Evolutionary conservation across 495 filamentous ascomycete species (phyloP), one percentile per base, ranked within the genome.

Genomic region (Haplographium delicatum): DNA sequence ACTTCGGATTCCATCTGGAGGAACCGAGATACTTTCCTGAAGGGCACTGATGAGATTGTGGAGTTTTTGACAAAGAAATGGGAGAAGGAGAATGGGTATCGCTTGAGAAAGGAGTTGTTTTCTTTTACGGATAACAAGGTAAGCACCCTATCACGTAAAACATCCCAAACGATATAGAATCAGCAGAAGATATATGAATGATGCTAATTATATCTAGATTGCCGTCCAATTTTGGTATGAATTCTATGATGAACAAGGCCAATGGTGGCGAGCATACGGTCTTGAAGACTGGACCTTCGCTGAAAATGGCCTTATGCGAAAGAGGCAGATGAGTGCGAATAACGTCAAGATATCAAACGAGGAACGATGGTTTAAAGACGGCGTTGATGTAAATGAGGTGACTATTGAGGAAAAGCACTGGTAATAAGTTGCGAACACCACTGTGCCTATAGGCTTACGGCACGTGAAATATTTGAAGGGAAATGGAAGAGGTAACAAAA

Each of bases 201-300:
- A n/a, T n/a, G 18, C 26, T 43, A 20, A 41, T 44, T 5, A 40
- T 26, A 13, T 24, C 8, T 50, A 76, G 68, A 94, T 91, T 58
- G 88, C 86, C 1, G 88, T 93, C 33, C 86, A 94, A 66, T 95
- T 95, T 65, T 95, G 89, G 89, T 95, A 95, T 53, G 89, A 95
- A 65, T 95, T 80, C 67, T 77, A 81, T 46, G 88, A 95, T 59
- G 67, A 64, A 5, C 52, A 74, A 1, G 84, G 88, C 60, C 83
- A 86, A 59, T 96, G 89, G 90, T 94, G 86, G 77, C 75, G 90
- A 15, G 91, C 86, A 35, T 95, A 94, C 64, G 90, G 91, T 0
- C 73, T 95, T 20, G 89, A 95, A 68, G 86, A 95, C 62, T 95
- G 89, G 91, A 95, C 89, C 0, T 95, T 89, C 68, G 84, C 82